These are phyloP conservation scores for Solanum aculeatissimum DNA, from an alignment of 305 asterid species.

Conservation along the genomic window DNA sequence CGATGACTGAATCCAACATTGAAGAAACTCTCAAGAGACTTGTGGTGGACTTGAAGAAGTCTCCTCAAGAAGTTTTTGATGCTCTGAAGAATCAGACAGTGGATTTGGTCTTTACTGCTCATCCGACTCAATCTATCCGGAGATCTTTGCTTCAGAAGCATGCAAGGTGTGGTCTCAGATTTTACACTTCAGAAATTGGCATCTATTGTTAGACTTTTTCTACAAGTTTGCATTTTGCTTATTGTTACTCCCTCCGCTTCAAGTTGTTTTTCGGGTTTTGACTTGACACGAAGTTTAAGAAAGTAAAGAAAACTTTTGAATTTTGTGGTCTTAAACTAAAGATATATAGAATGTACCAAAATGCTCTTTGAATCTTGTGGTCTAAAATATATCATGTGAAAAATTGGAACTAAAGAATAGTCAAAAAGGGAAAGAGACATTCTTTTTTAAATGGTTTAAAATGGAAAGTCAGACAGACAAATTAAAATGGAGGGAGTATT, in stretches of 20 bases:
- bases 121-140: conserved; percentile 86
- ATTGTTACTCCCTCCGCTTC: not conserved
- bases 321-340: too few species aligned
- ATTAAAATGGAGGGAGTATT: not conserved
- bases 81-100: conserved; percentile 95
- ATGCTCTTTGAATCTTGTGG: too few species aligned
- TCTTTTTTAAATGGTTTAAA: too few species aligned
- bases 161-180: conserved; percentile 44
- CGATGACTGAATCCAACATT: conserved; percentile 84
- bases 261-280: too few species aligned
- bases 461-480: too few species aligned
- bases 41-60: conserved; percentile 57
- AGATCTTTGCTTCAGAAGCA: conserved; percentile 97
- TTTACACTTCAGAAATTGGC: not conserved
- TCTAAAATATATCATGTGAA: too few species aligned
- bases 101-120: conserved; percentile 95
- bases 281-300: too few species aligned
- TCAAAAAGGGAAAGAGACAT: too few species aligned
- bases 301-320: too few species aligned
- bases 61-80: conserved; percentile 86
- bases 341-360: too few species aligned
- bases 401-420: too few species aligned
- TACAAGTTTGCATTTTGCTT: not conserved
- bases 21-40: conserved; percentile 95
- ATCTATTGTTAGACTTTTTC: not conserved